Evolutionary conservation across 208 protist species (phyloP).

Genomic region (Acanthamoeba castellanii): DNA sequence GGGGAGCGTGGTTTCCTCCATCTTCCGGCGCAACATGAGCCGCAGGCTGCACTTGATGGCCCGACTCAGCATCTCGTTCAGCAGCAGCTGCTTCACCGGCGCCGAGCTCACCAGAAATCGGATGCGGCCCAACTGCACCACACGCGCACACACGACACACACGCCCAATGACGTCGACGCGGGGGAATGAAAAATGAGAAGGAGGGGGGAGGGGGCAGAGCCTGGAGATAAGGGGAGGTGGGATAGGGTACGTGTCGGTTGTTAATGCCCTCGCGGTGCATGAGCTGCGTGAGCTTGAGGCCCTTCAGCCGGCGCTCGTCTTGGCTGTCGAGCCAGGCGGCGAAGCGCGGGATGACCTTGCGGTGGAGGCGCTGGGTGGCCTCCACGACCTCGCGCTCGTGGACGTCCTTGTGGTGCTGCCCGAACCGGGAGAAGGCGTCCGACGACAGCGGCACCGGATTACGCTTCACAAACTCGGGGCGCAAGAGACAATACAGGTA

Average conservation of each 20-base stretch:
- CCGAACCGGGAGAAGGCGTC: conserved; percentile 50
- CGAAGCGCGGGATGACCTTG: conserved; percentile 45
- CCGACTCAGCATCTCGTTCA: conserved; percentile 66
- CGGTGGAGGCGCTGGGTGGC: conserved; percentile 58
- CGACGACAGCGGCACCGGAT: conserved; percentile 38
- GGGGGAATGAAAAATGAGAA: neutral
- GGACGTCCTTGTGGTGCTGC: conserved; percentile 21
- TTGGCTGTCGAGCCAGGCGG: conserved; percentile 1
- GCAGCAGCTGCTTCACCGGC: conserved; percentile 41
- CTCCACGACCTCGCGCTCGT: conserved; percentile 51
- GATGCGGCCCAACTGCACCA: neutral
- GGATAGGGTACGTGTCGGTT: conserved; percentile 11
- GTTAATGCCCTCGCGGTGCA: conserved; percentile 54
- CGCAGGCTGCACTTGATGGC: conserved; percentile 49
- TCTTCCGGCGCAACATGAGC: conserved; percentile 20
- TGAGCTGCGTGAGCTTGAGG: conserved; percentile 30
- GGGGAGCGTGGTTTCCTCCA: neutral
- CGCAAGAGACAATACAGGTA: conserved; percentile 56
- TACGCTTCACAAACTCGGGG: conserved; percentile 34
- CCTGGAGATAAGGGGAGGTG: too few relatives aligned
- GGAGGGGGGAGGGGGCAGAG: too few relatives aligned
- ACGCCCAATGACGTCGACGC: neutral
- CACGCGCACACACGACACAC: conserved; percentile 3
- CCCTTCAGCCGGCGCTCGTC: neutral
- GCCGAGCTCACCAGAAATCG: neutral